phyloP scores from a whole-genome alignment of 202 grass and related monocot genomes.

The Digitaria exilis region DNA sequence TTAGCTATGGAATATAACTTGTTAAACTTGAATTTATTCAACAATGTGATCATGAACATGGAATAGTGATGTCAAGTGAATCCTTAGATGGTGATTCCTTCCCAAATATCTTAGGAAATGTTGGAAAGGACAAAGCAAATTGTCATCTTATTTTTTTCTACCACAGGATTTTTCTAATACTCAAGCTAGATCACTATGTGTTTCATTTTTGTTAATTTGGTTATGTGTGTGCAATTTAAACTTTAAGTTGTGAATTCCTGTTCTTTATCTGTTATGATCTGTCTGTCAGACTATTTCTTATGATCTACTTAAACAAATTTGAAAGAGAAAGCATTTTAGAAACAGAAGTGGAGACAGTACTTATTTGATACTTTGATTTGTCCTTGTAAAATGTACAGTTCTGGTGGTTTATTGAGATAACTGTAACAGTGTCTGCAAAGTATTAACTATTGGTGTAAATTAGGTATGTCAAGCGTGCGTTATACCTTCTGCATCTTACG shows the following conservation, averaged over 20 bases:
- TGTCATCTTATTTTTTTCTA: conserved; percentile 8
- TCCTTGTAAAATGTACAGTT: conserved; percentile 36
- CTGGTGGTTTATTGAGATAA: conserved; percentile 36
- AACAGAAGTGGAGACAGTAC: conserved; percentile 19
- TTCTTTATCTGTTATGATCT: neutral
- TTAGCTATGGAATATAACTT: conserved; percentile 20
- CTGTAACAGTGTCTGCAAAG: conserved; percentile 4
- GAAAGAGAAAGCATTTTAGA: conserved; percentile 20
- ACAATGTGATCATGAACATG: conserved; percentile 1
- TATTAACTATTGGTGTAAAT: conserved; percentile 58
- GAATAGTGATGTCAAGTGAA: conserved; percentile 9
- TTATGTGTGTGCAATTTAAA: neutral
- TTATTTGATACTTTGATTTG: conserved; percentile 32
- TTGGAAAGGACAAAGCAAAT: neutral
- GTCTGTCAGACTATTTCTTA: neutral
- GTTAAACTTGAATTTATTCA: conserved; percentile 16
- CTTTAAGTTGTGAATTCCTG: neutral
- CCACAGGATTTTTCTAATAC: neutral
- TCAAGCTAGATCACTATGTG: neutral
- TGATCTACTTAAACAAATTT: conserved; percentile 9
- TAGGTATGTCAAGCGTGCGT: conserved; percentile 98
- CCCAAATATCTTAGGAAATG: conserved; percentile 6
- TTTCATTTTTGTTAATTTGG: neutral
- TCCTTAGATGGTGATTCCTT: conserved; percentile 16
- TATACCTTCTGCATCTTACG: conserved; percentile 99